Evolutionary conservation across 805 yeast genomes (phyloP).

Genomic region (Groenewaldozyma salmanticensis): DNA sequence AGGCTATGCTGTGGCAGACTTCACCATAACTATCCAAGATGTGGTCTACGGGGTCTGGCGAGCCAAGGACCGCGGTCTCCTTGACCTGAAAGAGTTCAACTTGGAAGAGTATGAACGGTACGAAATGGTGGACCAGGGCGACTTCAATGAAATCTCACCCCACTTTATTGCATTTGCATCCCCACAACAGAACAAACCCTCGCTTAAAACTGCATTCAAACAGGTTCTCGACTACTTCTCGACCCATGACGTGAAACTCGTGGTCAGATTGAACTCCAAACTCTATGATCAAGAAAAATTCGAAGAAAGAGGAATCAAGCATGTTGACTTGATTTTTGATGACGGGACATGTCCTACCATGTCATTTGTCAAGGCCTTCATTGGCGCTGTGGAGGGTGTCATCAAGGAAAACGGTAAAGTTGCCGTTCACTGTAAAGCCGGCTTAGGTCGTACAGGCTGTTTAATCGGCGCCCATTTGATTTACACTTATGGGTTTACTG

Average conservation of each 20-base stretch:
- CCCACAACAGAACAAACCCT: slow-evolving; percentile 44
- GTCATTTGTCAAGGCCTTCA: slow-evolving; percentile 83
- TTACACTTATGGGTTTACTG: slow-evolving; percentile 94
- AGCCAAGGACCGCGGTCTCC: slow-evolving; percentile 84
- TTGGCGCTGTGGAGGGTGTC: slow-evolving; percentile 90
- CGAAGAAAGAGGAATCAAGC: slow-evolving; percentile 73
- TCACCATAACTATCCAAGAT: slow-evolving; percentile 87
- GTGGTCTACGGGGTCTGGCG: slow-evolving; percentile 95
- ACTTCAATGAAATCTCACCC: slow-evolving; percentile 81
- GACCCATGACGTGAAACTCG: slow-evolving; percentile 68
- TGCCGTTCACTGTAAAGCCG: slow-evolving; percentile 99
- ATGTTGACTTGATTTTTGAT: slow-evolving; percentile 91
- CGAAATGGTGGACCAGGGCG: slow-evolving; percentile 96
- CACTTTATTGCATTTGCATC: slow-evolving; percentile 97
- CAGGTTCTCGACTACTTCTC: slow-evolving; percentile 74
- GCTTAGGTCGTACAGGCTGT: slow-evolving; percentile 96
- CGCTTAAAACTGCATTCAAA: slow-evolving; percentile 36
- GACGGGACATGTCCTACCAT: slow-evolving; percentile 97
- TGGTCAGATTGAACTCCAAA: slow-evolving; percentile 87
- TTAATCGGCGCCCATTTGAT: slow-evolving; percentile 94
- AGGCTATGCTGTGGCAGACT: slow-evolving; percentile 93
- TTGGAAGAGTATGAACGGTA: slow-evolving; percentile 90
- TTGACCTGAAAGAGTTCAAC: slow-evolving; percentile 78
- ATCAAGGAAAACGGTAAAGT: slow-evolving; percentile 81
- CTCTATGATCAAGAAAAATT: slow-evolving; percentile 80